A percentile compares a stretch with the other conserved stretches of the same genome.
These are phyloP conservation scores for Boechera retrofracta DNA, from an alignment of 345 rosid species.

Conservation along the genomic window DNA sequence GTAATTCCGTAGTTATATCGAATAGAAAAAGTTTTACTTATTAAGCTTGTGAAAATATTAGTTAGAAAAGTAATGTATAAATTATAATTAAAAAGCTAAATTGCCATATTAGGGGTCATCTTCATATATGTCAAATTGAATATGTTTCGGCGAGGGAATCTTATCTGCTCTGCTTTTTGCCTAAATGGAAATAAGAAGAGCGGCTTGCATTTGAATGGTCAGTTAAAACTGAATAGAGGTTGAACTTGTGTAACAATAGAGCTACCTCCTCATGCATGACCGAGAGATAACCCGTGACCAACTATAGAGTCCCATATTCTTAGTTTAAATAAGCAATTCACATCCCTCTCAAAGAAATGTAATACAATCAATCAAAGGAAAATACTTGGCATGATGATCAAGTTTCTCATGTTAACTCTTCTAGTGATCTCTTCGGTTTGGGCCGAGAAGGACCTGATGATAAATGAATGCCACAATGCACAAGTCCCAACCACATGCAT, in stretches of 20 bases:
- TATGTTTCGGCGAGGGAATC: not conserved
- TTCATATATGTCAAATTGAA: not conserved
- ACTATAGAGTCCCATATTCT: not conserved
- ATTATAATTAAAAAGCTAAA: too few species aligned
- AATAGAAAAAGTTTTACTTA: too few species aligned
- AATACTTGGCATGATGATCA: not conserved
- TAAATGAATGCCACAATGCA: constrained; percentile 30
- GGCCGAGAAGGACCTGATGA: constrained; percentile 25
- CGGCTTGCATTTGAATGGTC: not conserved
- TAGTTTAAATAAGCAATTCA: constrained; percentile 16
- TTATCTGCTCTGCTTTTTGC: not conserved
- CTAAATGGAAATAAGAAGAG: not conserved
- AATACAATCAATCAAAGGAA: not conserved
- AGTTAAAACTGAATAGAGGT: constrained; percentile 11
- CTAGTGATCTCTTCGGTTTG: constrained; percentile 12
- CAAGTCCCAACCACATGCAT: constrained; percentile 27
- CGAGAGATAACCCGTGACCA: constrained; percentile 13
- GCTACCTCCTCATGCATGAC: not conserved
- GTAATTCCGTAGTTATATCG: too few species aligned
- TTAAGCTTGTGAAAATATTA: too few species aligned
- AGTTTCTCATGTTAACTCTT: constrained; percentile 11
- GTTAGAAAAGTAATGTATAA: too few species aligned
- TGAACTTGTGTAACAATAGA: not conserved
- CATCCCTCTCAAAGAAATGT: not conserved
- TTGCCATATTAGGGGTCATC: too few species aligned